phyloP scores from a whole-genome alignment of 768 basidiomycete species.

The Agaricus subrufescens region DNA sequence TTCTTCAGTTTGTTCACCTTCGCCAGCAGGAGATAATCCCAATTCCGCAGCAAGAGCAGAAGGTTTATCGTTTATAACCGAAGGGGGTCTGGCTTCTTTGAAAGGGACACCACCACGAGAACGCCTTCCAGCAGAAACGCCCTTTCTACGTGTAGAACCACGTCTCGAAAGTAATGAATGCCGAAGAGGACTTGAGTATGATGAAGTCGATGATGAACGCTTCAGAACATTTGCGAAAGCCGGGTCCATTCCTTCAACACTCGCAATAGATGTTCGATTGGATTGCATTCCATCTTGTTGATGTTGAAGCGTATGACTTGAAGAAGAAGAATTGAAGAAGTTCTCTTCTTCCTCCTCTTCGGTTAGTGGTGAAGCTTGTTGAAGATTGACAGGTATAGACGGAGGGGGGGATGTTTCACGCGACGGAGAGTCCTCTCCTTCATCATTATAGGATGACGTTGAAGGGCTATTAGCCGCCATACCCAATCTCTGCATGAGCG shows the following conservation, averaged over 20 bases:
- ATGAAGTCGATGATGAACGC: constrained; percentile 45
- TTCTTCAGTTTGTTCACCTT: constrained; percentile 7
- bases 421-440: constrained; percentile 19
- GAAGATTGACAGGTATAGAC: constrained; percentile 36
- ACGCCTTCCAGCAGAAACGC: constrained; percentile 37
- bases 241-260: constrained; percentile 86
- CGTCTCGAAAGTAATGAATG: constrained; percentile 42
- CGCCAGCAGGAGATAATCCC: constrained; percentile 10
- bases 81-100: constrained; percentile 66
- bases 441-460: constrained; percentile 40
- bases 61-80: constrained; percentile 62
- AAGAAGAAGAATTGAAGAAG: constrained; percentile 16
- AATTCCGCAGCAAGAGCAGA: constrained; percentile 70
- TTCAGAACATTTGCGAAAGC: constrained; percentile 75
- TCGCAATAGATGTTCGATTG: constrained; percentile 66
- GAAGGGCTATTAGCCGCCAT: constrained; percentile 51
- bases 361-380: constrained; percentile 23
- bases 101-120: constrained; percentile 63
- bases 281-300: constrained; percentile 26
- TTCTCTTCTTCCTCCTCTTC: constrained; percentile 36
- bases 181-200: constrained; percentile 56
- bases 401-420: constrained; percentile 29
- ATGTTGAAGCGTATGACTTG: too few species aligned
- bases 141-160: constrained; percentile 30
- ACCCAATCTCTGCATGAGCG: constrained; percentile 59